Percentiles rank a stretch among this genome's conserved stretches.
These are phyloP conservation scores for Malassezia arunalokei DNA, from an alignment of 1,284 basidiomycete genomes.

Conservation along the genomic window DNA sequence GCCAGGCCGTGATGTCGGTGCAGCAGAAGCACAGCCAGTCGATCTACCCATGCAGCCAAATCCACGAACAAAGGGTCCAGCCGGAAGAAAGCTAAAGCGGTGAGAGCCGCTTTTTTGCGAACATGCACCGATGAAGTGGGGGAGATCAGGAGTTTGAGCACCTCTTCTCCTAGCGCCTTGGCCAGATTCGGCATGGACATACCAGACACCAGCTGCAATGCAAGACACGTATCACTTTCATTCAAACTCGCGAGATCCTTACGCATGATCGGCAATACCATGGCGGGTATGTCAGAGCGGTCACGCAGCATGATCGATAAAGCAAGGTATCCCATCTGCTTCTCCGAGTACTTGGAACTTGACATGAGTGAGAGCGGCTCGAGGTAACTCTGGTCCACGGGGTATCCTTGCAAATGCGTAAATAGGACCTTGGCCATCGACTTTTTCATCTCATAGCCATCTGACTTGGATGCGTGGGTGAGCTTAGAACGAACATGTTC, in stretches of 20 bases:
- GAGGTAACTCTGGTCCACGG: slow-evolving; percentile 98
- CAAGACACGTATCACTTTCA: slow-evolving; percentile 90
- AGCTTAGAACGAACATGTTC: slow-evolving; percentile 98
- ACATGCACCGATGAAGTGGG: slow-evolving; percentile 90
- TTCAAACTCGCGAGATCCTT: slow-evolving; percentile 92
- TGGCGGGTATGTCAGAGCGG: slow-evolving; percentile 84
- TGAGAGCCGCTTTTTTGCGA: slow-evolving; percentile 95
- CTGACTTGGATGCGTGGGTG: slow-evolving; percentile 72
- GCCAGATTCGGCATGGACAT: slow-evolving; percentile 98
- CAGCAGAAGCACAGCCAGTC: slow-evolving; percentile 88
- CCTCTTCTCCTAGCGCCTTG: slow-evolving; percentile 79
- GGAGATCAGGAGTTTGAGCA: slow-evolving; percentile 86
- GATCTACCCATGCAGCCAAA: slow-evolving; percentile 83
- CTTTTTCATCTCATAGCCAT: slow-evolving; percentile 99
- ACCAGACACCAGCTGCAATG: slow-evolving; percentile 93
- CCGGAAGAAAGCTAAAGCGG: slow-evolving; percentile 78
- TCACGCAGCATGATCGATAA: slow-evolving; percentile 96
- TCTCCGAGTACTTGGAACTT: slow-evolving; percentile 90
- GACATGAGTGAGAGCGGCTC: slow-evolving; percentile 96
- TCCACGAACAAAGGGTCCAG: slow-evolving; percentile 91
- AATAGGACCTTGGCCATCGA: slow-evolving; percentile 84
- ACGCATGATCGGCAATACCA: slow-evolving; percentile 93
- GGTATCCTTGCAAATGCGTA: slow-evolving; percentile 96
- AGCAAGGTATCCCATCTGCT: slow-evolving; percentile 97
- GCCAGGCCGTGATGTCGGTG: slow-evolving; percentile 82